phyloP scores from a whole-genome alignment of 345 rosid genomes.

The Iberis pinnata region DNA sequence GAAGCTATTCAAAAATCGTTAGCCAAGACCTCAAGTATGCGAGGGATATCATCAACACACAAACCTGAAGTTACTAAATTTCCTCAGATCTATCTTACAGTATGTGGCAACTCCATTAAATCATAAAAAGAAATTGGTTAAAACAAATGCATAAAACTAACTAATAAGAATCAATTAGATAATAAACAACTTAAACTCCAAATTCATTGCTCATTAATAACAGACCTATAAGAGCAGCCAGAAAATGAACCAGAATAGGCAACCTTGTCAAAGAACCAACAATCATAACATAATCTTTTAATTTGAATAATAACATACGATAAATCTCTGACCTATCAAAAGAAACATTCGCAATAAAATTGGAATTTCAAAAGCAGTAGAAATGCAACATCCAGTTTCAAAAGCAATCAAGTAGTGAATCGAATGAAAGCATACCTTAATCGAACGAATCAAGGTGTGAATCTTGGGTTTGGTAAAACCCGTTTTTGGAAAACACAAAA shows the following conservation, averaged over 20 bases:
- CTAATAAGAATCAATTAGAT: background rate
- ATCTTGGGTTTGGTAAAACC: no score
- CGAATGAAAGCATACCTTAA: conserved; percentile 16
- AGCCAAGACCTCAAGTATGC: no score
- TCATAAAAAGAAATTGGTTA: no score
- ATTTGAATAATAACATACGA: background rate
- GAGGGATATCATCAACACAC: no score
- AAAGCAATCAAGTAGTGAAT: background rate
- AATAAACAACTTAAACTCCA: background rate
- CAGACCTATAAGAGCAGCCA: background rate
- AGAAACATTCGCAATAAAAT: no score
- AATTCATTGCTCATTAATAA: background rate
- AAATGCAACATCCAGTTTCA: conserved; percentile 21
- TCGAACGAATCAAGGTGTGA: no score
- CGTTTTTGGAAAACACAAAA: no score
- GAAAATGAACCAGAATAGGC: background rate
- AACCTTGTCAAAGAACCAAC: background rate
- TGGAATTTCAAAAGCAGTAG: conserved; percentile 13
- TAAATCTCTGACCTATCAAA: conserved; percentile 10
- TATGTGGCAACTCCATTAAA: no score
- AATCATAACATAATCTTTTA: background rate
- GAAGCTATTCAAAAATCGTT: no score
- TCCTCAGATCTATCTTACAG: no score
- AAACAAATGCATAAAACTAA: no score
- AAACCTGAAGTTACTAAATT: no score